Base-by-base conservation (phyloP, 805 yeast genomes). In the Debaryomyces hansenii region DNA sequence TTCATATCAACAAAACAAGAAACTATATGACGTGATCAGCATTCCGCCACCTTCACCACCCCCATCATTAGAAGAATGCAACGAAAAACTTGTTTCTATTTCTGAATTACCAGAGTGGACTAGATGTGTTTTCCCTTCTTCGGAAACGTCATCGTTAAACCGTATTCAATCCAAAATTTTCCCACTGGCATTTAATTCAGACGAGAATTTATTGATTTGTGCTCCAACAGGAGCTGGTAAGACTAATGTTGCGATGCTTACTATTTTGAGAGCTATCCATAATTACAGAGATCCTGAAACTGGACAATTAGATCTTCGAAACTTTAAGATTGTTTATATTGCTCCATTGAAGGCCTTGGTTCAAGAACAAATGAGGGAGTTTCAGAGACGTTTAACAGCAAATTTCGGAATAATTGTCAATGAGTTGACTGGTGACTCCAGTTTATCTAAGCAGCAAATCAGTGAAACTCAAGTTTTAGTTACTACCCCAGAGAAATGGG, bases 171-270 rank as follows among this genome's bases (percentile, higher is more conserved):
- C 96, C 1, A 79, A 79, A 50, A 90, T 91, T 0, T 89, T 67
- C 52, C 94, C 94, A 1, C 60, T 72, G n/a, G 97, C 96, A 0
- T 88, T 92, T 52, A 58, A 75, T 4, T 67, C 79, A 1, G 94
- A 88, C 58, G 75, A 76, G 4, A 92, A 91, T 57, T 62, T 94
- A 34, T 69, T 92, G 14, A 70, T 92, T 55, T 92, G 98, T 76
- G 98, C 99, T 1, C 99, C 99, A 5, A 92, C 99, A 0, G 99
- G 99, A 70, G 97, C 97, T 2, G 99, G 99, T 70, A 92, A 92
- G 63, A 92, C 99, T 18, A 94, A 94, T 62, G 96, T 94, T 24
- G 99, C 99, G 0, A 80, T 94, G 84, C 66, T 94, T 39, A 74
- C 96, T 0, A 75, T 88, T 4, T 69, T 91, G n/a, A 68, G 85